Conservation (phyloP, 1,139 yeast genomes). For the Taiozyma onychis region DNA sequence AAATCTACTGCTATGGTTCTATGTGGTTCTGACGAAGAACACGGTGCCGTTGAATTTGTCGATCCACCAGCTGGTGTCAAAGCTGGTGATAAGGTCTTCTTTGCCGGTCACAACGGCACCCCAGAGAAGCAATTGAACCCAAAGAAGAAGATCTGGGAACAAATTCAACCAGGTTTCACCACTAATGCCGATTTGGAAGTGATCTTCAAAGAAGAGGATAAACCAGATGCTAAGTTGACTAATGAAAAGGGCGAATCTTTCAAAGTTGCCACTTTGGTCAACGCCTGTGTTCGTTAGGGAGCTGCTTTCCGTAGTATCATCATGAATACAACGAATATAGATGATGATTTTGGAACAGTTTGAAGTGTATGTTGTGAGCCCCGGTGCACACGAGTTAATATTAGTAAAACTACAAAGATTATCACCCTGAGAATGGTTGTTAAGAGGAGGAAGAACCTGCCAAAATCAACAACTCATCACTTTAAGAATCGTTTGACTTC, state of each 20-base stretch:
- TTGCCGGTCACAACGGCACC: conserved; percentile 80
- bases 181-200: conserved; percentile 76
- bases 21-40: conserved; percentile 71
- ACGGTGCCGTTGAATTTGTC: conserved; percentile 91
- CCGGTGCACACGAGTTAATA: no score
- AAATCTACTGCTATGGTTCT: conserved; percentile 95
- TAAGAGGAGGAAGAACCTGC: no score
- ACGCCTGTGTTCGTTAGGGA: conserved; percentile 65
- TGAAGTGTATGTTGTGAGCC: no score
- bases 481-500: no score
- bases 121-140: conserved; percentile 96
- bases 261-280: conserved; percentile 59
- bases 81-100: conserved; percentile 95
- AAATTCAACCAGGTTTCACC: conserved; percentile 84
- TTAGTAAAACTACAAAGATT: no score
- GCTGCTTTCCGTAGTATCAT: not conserved
- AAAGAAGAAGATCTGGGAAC: conserved; percentile 97
- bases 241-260: conserved; percentile 70
- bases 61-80: conserved; percentile 93
- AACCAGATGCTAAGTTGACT: conserved; percentile 70
- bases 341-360: no score
- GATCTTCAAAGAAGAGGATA: conserved; percentile 73
- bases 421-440: no score
- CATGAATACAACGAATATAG: no score
- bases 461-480: no score